A percentile compares a stretch with the other conserved stretches of the same genome.
These are phyloP conservation scores for Pichia deserticola DNA, from an alignment of 805 yeast species.

Conservation along the genomic window DNA sequence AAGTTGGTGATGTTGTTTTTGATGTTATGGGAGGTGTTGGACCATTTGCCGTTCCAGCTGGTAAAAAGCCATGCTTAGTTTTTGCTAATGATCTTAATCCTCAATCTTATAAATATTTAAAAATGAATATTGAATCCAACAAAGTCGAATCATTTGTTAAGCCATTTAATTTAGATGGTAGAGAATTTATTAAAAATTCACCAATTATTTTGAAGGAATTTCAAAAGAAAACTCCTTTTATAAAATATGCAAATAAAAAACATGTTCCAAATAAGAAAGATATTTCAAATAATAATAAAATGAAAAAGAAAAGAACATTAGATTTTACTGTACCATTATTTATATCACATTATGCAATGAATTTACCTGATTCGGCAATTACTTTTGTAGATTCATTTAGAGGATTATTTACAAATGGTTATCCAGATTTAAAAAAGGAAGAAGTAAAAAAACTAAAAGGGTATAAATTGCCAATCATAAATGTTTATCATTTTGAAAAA, in stretches of 20 bases:
- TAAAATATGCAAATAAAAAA: constrained; percentile 28
- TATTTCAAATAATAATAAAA: constrained; percentile 6
- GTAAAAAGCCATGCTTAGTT: constrained; percentile 69
- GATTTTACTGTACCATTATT: constrained; percentile 41
- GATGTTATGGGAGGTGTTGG: constrained; percentile 99
- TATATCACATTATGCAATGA: constrained; percentile 81
- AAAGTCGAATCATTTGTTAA: constrained; percentile 52
- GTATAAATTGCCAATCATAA: constrained; percentile 63
- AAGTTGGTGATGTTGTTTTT: constrained; percentile 69
- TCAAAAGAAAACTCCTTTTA: constrained; percentile 28
- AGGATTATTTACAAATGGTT: constrained; percentile 53
- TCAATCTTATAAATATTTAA: constrained; percentile 65
- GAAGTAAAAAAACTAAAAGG: constrained; percentile 33
- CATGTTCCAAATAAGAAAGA: constrained; percentile 8
- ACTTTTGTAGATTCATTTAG: constrained; percentile 70
- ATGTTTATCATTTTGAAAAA: constrained; percentile 91
- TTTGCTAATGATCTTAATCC: constrained; percentile 94
- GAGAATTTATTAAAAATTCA: constrained; percentile 64
- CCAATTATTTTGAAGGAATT: constrained; percentile 45
- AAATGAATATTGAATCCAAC: constrained; percentile 56
- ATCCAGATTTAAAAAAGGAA: constrained; percentile 30
- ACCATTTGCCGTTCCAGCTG: constrained; percentile 96
- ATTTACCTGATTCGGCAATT: constrained; percentile 88
- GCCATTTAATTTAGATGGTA: constrained; percentile 73
- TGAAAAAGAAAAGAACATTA: constrained; percentile 22